Evolutionary conservation across 306 rosid genomes (phyloP).

Genomic region (Medicago ruthenica): DNA sequence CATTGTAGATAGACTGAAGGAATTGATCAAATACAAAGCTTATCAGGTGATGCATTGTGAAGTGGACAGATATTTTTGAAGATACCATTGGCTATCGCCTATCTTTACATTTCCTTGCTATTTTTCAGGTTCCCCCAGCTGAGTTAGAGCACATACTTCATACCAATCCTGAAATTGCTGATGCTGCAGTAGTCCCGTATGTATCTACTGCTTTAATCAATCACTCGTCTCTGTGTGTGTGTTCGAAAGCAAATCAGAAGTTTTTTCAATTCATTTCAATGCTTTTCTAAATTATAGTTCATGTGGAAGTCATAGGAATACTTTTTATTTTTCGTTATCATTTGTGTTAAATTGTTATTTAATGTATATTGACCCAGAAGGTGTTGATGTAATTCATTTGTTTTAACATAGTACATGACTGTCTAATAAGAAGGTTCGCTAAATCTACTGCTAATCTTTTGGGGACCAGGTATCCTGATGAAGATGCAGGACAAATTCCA

Average conservation of each 20-base stretch:
- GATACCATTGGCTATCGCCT: background rate
- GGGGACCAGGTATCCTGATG: constrained; percentile 79
- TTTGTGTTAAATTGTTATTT: background rate
- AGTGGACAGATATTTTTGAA: background rate
- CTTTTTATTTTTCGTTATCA: background rate
- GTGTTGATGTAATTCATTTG: background rate
- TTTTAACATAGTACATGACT: constrained; percentile 4
- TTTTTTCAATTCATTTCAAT: background rate
- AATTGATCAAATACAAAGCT: constrained; percentile 90
- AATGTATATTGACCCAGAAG: background rate
- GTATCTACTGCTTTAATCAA: constrained; percentile 28
- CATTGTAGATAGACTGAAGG: constrained; percentile 88
- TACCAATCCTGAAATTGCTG: constrained; percentile 73
- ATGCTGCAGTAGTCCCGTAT: constrained; percentile 91
- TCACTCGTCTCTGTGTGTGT: background rate
- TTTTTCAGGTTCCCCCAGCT: constrained; percentile 85
- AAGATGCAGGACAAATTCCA: constrained; percentile 88
- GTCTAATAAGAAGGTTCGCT: constrained; percentile 20
- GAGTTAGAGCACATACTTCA: constrained; percentile 83
- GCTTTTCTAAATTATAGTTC: constrained; percentile 11
- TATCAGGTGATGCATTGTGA: constrained; percentile 69
- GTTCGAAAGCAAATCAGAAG: background rate
- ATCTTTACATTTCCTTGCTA: background rate
- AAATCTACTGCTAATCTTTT: constrained; percentile 16
- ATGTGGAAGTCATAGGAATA: constrained; percentile 1